Base-by-base conservation (phyloP, 1,139 yeast species). In the Pichia sp. region DNA sequence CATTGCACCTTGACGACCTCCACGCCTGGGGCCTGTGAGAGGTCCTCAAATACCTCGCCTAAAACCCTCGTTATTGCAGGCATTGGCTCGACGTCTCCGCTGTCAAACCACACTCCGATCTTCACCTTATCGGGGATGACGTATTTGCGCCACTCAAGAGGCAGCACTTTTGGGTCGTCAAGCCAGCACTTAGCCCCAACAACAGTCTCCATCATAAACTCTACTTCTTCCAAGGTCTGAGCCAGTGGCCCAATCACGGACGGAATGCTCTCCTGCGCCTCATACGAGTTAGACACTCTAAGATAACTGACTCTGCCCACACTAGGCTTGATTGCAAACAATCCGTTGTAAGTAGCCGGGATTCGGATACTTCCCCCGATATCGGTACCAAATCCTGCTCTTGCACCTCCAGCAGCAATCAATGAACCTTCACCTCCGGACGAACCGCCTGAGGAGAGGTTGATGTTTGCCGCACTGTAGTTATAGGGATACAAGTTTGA, bases 381-480 rank as follows among this genome's bases (percentile, higher is more conserved):
- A 66, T 84, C 87, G 15, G 85, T 80, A 8, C 87, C 86, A 45
- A 82, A 67, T 0, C 86, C 87, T 40, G 81, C 60, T 8, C 74
- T 66, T 0, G 82, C 72, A 5, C 78, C 84, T 47, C 73, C 72
- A 23, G 78, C 66, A 1, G 77, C 83, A 31, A 81, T 65, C n/a
- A 82, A 64, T 0, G 85, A 77, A 13, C 81, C 85, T 64, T 81
- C 87, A 48, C 88, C 88, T 8, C 86, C 85, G 13, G 83, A 76
- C 4, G 83, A 77, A 1, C 87, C 87, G 42, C 87, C 87, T 19
- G 76, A 64, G 1, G 80, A 69, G 41, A 81, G 69, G 0, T 63
- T 62, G 26, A 72, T 69, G 61, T 82, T 80, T 54, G 70, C 64
- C 3, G 84, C 74, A 62, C 80, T 82, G 38, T 60, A 53, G 0